Conservation (phyloP, 495 filamentous ascomycete genomes). For the Aspergillus carlsbadensis region DNA sequence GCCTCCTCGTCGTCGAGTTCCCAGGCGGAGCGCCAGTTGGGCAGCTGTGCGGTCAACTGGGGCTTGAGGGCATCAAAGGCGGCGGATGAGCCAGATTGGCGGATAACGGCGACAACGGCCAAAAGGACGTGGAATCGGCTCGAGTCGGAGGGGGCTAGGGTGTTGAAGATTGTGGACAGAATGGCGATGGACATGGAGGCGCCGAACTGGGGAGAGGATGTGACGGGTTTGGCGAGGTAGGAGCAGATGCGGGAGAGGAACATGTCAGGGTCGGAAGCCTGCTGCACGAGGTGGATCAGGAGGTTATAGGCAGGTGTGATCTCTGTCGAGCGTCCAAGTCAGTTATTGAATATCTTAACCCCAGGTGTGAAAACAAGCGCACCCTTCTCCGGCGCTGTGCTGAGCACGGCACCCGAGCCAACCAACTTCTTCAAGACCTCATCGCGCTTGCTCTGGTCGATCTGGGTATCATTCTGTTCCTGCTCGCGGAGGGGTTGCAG, state of each 20-base stretch:
- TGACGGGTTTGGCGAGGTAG: conserved; percentile 82
- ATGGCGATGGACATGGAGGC: conserved; percentile 79
- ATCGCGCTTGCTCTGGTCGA: conserved; percentile 65
- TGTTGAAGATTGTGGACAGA: conserved; percentile 96
- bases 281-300: conserved; percentile 85
- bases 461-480: conserved; percentile 45
- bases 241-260: conserved; percentile 85
- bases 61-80: conserved; percentile 79
- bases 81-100: conserved; percentile 60
- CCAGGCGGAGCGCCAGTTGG: conserved; percentile 81
- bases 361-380: conserved; percentile 20
- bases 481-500: conserved; percentile 58
- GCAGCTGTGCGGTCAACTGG: conserved; percentile 71
- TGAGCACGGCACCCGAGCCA: conserved; percentile 66
- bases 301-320: conserved; percentile 95
- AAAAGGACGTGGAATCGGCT: conserved; percentile 86
- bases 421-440: conserved; percentile 88
- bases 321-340: conserved; percentile 49
- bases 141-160: conserved; percentile 69
- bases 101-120: conserved; percentile 77
- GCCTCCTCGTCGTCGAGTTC: conserved; percentile 76
- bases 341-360: conserved; percentile 20
- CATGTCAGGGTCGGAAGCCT: conserved; percentile 75
- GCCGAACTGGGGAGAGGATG: conserved; percentile 80
- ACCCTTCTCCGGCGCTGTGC: conserved; percentile 86